Evolutionary conservation across 306 rosid genomes (phyloP).

Genomic region (Benincasa hispida): DNA sequence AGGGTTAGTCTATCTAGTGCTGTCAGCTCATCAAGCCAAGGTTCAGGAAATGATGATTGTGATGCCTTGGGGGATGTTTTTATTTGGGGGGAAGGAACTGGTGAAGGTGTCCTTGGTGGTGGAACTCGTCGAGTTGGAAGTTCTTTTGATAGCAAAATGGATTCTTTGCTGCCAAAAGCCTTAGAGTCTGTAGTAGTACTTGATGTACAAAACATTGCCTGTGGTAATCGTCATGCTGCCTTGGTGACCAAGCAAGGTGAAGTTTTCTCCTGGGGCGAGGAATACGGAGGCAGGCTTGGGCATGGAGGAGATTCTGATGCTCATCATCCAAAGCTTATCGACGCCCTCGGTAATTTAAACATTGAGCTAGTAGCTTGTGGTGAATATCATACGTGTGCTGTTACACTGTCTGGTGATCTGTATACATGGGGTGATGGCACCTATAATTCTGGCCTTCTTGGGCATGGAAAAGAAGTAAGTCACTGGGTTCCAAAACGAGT

Average conservation of each 20-base stretch:
- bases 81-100: constrained; percentile 95
- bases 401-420: constrained; percentile 92
- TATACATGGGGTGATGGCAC: constrained; percentile 98
- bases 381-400: constrained; percentile 95
- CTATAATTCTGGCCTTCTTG: constrained; percentile 84
- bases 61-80: constrained; percentile 99
- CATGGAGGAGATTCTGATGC: constrained; percentile 95
- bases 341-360: constrained; percentile 66
- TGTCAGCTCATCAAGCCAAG: constrained; percentile 98
- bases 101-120: constrained; percentile 94
- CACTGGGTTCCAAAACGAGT: constrained; percentile 98
- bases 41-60: constrained; percentile 98
- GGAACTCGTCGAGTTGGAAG: constrained; percentile 77
- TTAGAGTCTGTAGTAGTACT: constrained; percentile 93
- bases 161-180: constrained; percentile 85
- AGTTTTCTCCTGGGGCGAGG: constrained; percentile 98
- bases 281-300: constrained; percentile 96
- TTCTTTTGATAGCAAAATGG: constrained; percentile 49
- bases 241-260: constrained; percentile 96
- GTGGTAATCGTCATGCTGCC: constrained; percentile 94
- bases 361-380: constrained; percentile 99
- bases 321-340: constrained; percentile 86
- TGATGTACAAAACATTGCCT: constrained; percentile 90
- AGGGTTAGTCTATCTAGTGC: constrained; percentile 97
- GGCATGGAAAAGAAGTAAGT: constrained; percentile 96